Conservation (phyloP, 495 filamentous ascomycete genomes). For the Letharia columbiana region DNA sequence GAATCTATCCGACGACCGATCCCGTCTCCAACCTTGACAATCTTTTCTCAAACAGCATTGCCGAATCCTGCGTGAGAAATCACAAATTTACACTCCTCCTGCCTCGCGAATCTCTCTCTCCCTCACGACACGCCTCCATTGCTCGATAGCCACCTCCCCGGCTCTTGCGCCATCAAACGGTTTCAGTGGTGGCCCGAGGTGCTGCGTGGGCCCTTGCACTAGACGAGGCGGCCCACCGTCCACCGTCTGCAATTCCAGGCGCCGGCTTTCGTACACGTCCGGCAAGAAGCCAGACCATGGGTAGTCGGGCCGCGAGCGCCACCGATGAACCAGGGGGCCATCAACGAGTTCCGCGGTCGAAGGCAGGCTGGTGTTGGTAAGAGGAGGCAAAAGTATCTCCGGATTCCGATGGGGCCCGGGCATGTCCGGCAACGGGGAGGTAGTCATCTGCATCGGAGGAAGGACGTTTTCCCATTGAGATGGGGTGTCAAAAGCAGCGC, state of each 20-base stretch:
- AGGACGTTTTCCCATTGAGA: not conserved
- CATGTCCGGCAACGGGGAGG: not conserved
- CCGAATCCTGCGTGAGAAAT: not conserved
- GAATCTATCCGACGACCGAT: not conserved
- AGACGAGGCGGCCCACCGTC: not conserved
- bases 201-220: not conserved
- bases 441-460: not conserved
- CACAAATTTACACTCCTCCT: not conserved
- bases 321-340: not conserved
- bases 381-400: no score
- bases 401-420: not conserved
- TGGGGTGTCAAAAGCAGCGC: no score
- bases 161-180: not conserved
- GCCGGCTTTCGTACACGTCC: not conserved
- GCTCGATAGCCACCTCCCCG: not conserved
- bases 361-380: not conserved
- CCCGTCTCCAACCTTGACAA: not conserved
- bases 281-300: not conserved
- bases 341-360: not conserved
- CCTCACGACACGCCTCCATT: not conserved
- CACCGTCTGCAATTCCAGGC: not conserved
- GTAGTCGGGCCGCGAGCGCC: not conserved
- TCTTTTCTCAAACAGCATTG: not conserved
- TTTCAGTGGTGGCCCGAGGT: constrained; percentile 7
- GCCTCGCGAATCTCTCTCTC: not conserved